These are phyloP conservation scores for Harringtonia lauricola DNA, from an alignment of 2,329 filamentous ascomycete species.

Conservation along the genomic window DNA sequence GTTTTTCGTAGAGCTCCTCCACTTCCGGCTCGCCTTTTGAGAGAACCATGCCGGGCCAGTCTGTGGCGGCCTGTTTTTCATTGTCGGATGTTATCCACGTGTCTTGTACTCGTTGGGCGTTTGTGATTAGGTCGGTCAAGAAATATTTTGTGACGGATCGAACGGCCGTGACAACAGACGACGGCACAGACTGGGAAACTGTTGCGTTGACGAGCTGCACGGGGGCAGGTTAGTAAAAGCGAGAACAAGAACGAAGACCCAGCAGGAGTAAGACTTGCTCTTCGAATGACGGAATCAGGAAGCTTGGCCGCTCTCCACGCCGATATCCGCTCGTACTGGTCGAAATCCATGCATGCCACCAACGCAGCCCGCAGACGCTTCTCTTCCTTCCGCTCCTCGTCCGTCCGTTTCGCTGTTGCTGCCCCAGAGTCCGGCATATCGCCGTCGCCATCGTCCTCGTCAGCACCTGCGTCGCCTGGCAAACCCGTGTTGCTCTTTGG, in stretches of 20 bases:
- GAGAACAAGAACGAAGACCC: not conserved
- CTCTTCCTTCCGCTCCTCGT: slow-evolving; percentile 52
- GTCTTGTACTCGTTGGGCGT: slow-evolving; percentile 56
- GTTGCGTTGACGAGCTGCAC: slow-evolving; percentile 64
- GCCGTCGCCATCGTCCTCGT: slow-evolving; percentile 32
- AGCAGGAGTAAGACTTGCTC: slow-evolving; percentile 31
- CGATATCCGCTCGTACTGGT: slow-evolving; percentile 60
- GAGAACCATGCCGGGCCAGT: slow-evolving; percentile 19
- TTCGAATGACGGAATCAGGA: slow-evolving; percentile 56
- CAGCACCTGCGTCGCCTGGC: slow-evolving; percentile 27
- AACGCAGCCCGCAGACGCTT: slow-evolving; percentile 52
- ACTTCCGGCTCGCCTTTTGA: slow-evolving; percentile 16
- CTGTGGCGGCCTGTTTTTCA: slow-evolving; percentile 42
- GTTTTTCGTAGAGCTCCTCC: slow-evolving; percentile 21
- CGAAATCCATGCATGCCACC: slow-evolving; percentile 51
- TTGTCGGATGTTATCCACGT: slow-evolving; percentile 54
- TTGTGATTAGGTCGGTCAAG: slow-evolving; percentile 64
- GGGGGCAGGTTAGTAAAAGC: not conserved
- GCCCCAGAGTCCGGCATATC: slow-evolving; percentile 17
- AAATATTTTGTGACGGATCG: slow-evolving; percentile 68
- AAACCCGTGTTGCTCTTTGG: slow-evolving; percentile 13
- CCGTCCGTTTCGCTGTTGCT: slow-evolving; percentile 23
- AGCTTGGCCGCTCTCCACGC: slow-evolving; percentile 60
- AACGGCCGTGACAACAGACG: slow-evolving; percentile 64
- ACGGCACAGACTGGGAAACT: slow-evolving; percentile 66